A percentile compares a stretch with the other conserved stretches of the same genome.
phyloP scores from a whole-genome alignment of 768 basidiomycete species.

The Lentinula edodes region DNA sequence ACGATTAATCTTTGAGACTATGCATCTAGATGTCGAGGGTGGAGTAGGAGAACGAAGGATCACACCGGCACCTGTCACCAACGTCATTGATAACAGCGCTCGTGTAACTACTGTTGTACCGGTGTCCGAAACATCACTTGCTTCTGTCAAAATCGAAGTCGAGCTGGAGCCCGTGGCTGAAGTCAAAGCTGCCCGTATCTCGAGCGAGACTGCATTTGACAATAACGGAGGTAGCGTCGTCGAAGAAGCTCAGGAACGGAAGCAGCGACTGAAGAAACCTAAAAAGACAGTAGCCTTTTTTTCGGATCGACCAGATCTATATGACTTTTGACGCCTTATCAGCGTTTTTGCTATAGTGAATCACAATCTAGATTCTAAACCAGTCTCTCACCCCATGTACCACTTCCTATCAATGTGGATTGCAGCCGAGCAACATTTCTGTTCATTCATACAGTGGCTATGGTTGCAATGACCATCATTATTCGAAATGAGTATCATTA shows the following conservation, averaged over 20 bases:
- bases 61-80: slow-evolving; percentile 32
- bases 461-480: too few species aligned
- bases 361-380: not conserved
- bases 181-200: not conserved
- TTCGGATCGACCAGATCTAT: slow-evolving; percentile 63
- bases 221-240: not conserved
- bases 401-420: not conserved
- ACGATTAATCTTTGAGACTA: slow-evolving; percentile 82
- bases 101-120: slow-evolving; percentile 1
- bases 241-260: slow-evolving; percentile 12
- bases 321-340: slow-evolving; percentile 52
- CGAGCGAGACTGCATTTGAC: not conserved
- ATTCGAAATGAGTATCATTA: too few species aligned
- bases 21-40: slow-evolving; percentile 86
- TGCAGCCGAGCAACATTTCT: too few species aligned
- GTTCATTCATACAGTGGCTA: too few species aligned
- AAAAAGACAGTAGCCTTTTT: slow-evolving; percentile 69
- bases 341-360: not conserved
- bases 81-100: slow-evolving; percentile 10
- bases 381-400: not conserved
- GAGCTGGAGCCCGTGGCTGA: slow-evolving; percentile 20
- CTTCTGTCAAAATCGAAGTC: slow-evolving; percentile 39
- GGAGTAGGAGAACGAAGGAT: slow-evolving; percentile 75
- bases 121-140: slow-evolving; percentile 17
- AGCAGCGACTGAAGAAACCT: slow-evolving; percentile 31